phyloP scores from a whole-genome alignment of 192 early-diverging fungal genomes.

The Coemansia sp. region DNA sequence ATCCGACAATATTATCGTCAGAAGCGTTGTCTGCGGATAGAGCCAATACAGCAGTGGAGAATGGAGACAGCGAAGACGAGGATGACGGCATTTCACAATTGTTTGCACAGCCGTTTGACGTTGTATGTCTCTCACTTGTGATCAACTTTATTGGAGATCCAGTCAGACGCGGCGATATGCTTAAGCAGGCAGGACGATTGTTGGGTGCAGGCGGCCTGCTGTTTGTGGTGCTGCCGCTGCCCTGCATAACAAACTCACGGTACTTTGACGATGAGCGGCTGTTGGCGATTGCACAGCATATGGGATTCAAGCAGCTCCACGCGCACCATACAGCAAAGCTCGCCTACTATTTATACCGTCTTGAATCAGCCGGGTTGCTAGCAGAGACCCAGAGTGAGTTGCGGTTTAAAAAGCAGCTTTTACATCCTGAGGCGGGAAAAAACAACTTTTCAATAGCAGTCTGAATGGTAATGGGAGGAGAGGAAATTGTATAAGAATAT shows the following conservation, averaged over 20 bases:
- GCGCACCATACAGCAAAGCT: conserved; percentile 72
- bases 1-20: background rate
- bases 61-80: conserved; percentile 37
- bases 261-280: conserved; percentile 80
- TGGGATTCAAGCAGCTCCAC: conserved; percentile 65
- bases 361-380: background rate
- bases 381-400: background rate
- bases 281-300: conserved; percentile 58
- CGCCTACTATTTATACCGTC: conserved; percentile 74
- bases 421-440: conserved; percentile 61
- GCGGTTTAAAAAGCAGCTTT: conserved; percentile 65
- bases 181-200: conserved; percentile 55
- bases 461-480: background rate
- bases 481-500: background rate
- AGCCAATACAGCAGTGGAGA: background rate
- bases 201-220: conserved; percentile 61
- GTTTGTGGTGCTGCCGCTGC: conserved; percentile 77
- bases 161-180: conserved; percentile 68
- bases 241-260: conserved; percentile 82
- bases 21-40: background rate
- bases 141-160: conserved; percentile 89
- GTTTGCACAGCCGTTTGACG: conserved; percentile 59
- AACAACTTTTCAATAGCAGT: conserved; percentile 78
- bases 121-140: conserved; percentile 78
- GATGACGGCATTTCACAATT: conserved; percentile 22